Percentiles rank a stretch among this genome's conserved stretches.
phyloP scores from a whole-genome alignment of 2,329 filamentous ascomycete species.

The Sordariomycetes sp. region DNA sequence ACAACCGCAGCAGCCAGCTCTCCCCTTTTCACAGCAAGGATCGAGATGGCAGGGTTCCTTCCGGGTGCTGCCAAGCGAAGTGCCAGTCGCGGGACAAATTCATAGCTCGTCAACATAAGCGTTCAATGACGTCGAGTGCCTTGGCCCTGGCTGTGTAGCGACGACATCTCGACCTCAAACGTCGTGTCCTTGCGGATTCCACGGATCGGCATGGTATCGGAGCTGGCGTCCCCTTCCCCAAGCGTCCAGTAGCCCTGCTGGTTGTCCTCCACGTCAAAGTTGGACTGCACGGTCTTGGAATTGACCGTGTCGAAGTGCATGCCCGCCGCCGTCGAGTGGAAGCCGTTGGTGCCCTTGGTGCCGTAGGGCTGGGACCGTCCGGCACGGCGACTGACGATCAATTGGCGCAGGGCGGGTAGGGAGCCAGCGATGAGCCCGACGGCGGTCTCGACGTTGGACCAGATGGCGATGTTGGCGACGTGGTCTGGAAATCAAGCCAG shows the following conservation, averaged over 20 bases:
- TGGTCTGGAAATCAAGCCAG: too few species aligned
- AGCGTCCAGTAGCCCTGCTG: conserved; percentile 9
- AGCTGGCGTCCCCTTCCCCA: conserved; percentile 6
- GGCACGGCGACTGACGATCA: conserved; percentile 7
- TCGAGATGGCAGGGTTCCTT: too few species aligned
- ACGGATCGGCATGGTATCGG: conserved; percentile 8
- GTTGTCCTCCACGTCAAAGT: conserved; percentile 1
- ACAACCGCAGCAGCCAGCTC: too few species aligned
- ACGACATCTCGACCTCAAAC: conserved; percentile 5
- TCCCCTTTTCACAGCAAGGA: too few species aligned
- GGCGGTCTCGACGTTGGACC: conserved; percentile 13
- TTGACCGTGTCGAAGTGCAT: conserved; percentile 4
- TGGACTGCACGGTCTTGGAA: conserved; percentile 6
- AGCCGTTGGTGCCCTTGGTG: neutral
- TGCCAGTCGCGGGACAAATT: too few species aligned
- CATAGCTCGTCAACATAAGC: too few species aligned
- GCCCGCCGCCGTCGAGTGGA: conserved; percentile 6
- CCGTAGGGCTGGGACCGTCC: too few species aligned
- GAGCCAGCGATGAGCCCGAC: conserved; percentile 13
- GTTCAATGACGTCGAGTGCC: too few species aligned
- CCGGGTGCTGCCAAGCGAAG: too few species aligned
- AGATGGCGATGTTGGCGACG: conserved; percentile 7
- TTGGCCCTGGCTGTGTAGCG: too few species aligned
- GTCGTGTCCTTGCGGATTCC: conserved; percentile 8
- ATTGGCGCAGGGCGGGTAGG: conserved; percentile 9